Conservation (phyloP, 306 rosid genomes). For the Prunus davidiana region DNA sequence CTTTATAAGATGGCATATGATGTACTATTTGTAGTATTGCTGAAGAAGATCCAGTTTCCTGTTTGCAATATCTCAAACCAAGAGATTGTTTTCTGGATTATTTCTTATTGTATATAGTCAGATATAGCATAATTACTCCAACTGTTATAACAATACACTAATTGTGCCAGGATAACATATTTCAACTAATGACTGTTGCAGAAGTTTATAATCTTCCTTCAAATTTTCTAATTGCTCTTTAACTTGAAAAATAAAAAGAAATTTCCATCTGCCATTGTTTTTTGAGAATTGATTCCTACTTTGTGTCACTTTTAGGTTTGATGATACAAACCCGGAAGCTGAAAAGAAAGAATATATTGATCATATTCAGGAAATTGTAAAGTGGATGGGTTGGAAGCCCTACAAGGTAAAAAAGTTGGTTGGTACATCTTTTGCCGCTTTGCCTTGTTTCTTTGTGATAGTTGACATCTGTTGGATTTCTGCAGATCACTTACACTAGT, state of each 20-base stretch:
- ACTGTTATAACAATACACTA: background rate
- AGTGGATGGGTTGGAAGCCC: constrained; percentile 99
- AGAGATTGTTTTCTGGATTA: background rate
- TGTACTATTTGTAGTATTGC: background rate
- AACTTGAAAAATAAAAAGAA: background rate
- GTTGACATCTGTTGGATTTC: constrained; percentile 16
- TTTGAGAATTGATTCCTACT: constrained; percentile 2
- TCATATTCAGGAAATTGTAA: constrained; percentile 91
- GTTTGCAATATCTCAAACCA: constrained; percentile 4
- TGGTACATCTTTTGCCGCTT: background rate
- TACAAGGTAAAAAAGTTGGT: constrained; percentile 51
- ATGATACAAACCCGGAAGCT: constrained; percentile 96
- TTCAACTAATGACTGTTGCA: background rate
- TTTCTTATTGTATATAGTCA: background rate
- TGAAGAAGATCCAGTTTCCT: background rate
- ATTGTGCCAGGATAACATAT: background rate
- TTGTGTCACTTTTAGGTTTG: constrained; percentile 56
- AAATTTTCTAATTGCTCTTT: background rate
- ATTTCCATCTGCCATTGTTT: background rate
- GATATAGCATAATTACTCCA: background rate
- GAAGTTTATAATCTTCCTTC: background rate
- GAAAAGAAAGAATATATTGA: constrained; percentile 96
- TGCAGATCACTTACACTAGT: constrained; percentile 88
- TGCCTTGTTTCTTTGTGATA: background rate
- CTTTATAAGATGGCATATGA: background rate